These are phyloP conservation scores for Colletotrichum chlorophyti DNA, from an alignment of 2,329 filamentous ascomycete species.

Conservation along the genomic window DNA sequence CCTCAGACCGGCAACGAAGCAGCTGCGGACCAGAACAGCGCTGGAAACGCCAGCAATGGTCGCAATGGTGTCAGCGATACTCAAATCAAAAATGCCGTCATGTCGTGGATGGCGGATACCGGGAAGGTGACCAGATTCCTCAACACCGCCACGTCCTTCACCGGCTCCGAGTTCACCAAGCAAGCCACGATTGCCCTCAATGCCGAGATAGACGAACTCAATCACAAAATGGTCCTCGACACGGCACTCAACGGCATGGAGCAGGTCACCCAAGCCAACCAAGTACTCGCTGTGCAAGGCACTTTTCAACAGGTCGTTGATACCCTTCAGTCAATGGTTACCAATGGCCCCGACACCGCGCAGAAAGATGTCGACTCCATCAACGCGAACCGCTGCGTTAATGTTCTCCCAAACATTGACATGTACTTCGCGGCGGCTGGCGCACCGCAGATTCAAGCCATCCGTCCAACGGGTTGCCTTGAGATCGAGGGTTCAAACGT, in stretches of 20 bases:
- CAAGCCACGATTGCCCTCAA: slow-evolving; percentile 33
- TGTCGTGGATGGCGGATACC: slow-evolving; percentile 31
- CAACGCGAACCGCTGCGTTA: slow-evolving; percentile 33
- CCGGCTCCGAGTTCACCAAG: slow-evolving; percentile 31
- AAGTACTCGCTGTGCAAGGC: slow-evolving; percentile 30
- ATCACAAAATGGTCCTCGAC: slow-evolving; percentile 33
- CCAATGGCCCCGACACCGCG: slow-evolving; percentile 30
- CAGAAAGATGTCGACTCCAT: slow-evolving; percentile 31
- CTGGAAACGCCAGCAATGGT: neutral
- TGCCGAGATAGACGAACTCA: slow-evolving; percentile 32
- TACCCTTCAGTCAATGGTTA: slow-evolving; percentile 31
- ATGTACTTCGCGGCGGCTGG: slow-evolving; percentile 33
- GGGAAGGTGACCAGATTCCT: slow-evolving; percentile 32
- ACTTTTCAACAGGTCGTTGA: slow-evolving; percentile 32
- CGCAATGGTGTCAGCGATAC: slow-evolving; percentile 26
- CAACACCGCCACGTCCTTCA: slow-evolving; percentile 30
- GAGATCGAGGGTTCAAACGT: slow-evolving; percentile 25
- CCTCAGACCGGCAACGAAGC: neutral
- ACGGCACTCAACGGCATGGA: slow-evolving; percentile 20
- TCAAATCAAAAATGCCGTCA: slow-evolving; percentile 31
- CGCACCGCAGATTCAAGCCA: slow-evolving; percentile 17
- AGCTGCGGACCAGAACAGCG: slow-evolving; percentile 7
- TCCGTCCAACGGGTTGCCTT: slow-evolving; percentile 31
- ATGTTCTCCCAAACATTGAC: slow-evolving; percentile 33
- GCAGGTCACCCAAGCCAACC: slow-evolving; percentile 28